Percentiles rank a stretch among this genome's conserved stretches.
These are phyloP conservation scores for Coffea canephora DNA, from an alignment of 257 asterid species.

Conservation along the genomic window DNA sequence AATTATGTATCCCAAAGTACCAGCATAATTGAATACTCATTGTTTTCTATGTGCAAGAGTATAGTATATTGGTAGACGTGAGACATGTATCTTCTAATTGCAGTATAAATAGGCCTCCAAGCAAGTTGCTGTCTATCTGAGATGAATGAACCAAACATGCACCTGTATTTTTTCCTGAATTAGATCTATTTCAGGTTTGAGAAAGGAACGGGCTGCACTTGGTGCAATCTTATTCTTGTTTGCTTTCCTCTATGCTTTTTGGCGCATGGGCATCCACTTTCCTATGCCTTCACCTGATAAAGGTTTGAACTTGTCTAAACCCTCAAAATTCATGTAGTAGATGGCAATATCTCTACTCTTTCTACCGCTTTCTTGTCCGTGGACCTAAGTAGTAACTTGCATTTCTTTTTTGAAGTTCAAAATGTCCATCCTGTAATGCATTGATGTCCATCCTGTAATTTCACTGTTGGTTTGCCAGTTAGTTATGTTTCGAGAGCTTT, in stretches of 20 bases:
- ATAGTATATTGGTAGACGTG: neutral
- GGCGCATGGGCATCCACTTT: slow-evolving; percentile 98
- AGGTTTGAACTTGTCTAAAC: slow-evolving; percentile 42
- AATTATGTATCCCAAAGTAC: neutral
- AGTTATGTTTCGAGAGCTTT: neutral
- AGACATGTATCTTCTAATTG: neutral
- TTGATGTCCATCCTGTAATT: neutral
- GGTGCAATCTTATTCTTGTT: slow-evolving; percentile 72
- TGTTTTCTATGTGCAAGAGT: too few relatives aligned
- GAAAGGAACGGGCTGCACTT: slow-evolving; percentile 84
- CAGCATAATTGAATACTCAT: neutral
- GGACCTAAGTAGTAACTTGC: neutral
- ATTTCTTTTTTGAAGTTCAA: neutral
- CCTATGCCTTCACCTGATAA: slow-evolving; percentile 99
- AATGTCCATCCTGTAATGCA: neutral
- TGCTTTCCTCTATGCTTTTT: slow-evolving; percentile 90
- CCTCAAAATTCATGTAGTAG: neutral
- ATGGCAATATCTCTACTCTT: neutral
- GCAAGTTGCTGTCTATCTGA: neutral
- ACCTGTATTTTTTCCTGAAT: slow-evolving; percentile 18
- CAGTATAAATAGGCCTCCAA: neutral
- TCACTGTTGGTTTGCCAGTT: neutral
- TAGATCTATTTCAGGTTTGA: slow-evolving; percentile 58
- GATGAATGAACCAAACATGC: neutral
- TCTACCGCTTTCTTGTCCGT: neutral